These are phyloP conservation scores for Gossypium laxum DNA, from an alignment of 441 rosid genomes.

Conservation along the genomic window DNA sequence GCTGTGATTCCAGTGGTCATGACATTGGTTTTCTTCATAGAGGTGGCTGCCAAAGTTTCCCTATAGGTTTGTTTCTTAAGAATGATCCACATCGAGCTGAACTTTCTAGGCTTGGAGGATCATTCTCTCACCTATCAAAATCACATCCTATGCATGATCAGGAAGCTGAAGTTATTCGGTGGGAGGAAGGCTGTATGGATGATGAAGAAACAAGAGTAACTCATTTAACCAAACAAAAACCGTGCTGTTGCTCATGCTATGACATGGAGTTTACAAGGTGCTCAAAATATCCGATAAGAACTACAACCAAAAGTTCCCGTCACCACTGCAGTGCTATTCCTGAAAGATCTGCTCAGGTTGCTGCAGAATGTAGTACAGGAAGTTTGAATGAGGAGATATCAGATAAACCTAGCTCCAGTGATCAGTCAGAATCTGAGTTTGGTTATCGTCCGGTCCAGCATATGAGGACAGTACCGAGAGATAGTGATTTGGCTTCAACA, in stretches of 20 bases:
- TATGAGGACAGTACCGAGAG: constrained; percentile 43
- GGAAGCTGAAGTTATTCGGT: constrained; percentile 62
- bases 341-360: constrained; percentile 78
- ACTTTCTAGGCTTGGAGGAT: constrained; percentile 90
- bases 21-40: constrained; percentile 77
- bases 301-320: constrained; percentile 46
- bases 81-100: constrained; percentile 74
- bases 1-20: constrained; percentile 34
- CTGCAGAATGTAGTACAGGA: constrained; percentile 70
- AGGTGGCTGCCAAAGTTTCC: constrained; percentile 86
- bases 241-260: constrained; percentile 84
- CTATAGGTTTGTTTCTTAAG: constrained; percentile 69
- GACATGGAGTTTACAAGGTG: constrained; percentile 61
- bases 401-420: constrained; percentile 87
- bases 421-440: constrained; percentile 78
- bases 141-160: constrained; percentile 57
- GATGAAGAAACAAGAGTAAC: constrained; percentile 68
- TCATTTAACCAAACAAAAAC: constrained; percentile 66
- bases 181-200: constrained; percentile 98
- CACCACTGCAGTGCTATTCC: constrained; percentile 54
- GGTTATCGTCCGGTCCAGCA: constrained; percentile 57
- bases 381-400: constrained; percentile 80
- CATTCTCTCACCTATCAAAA: constrained; percentile 70
- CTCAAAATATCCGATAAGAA: constrained; percentile 49
- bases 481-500: constrained; percentile 52